phyloP scores from a whole-genome alignment of 352 stramenopile species.

The Thalassiosira hispida region DNA sequence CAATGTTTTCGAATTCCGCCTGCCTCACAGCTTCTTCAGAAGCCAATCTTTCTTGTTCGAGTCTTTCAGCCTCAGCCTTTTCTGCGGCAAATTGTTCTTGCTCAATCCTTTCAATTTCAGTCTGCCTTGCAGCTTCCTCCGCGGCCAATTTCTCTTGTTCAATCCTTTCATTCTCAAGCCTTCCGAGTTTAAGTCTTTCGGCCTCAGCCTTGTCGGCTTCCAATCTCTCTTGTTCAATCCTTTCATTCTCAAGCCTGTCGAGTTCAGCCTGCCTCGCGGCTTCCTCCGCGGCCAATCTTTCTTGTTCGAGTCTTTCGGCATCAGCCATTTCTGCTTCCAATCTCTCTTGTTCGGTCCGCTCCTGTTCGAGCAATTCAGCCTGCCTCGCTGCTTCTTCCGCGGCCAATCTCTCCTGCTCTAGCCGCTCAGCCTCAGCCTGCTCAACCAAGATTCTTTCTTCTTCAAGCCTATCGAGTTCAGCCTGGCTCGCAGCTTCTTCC shows the following conservation, averaged over 20 bases:
- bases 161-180: background rate
- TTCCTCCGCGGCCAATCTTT: background rate
- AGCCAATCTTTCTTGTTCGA: background rate
- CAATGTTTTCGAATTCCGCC: slow-evolving; percentile 4
- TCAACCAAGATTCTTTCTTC: background rate
- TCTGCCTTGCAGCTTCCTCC: background rate
- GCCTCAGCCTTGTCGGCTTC: too few species aligned
- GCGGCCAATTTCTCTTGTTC: background rate
- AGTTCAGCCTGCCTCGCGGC: background rate
- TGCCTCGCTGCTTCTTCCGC: slow-evolving; percentile 11
- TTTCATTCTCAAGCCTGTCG: too few species aligned
- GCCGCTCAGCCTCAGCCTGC: background rate
- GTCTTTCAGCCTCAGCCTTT: too few species aligned
- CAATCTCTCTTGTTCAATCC: too few species aligned
- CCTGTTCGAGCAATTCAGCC: background rate
- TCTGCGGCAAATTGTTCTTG: too few species aligned
- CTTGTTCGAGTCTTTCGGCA: background rate
- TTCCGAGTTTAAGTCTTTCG: too few species aligned
- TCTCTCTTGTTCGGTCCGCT: background rate
- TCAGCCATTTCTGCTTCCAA: background rate
- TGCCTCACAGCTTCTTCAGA: background rate
- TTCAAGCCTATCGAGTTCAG: background rate
- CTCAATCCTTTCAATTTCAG: background rate
- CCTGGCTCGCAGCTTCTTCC: slow-evolving; percentile 38
- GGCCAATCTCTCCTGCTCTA: slow-evolving; percentile 12